Evolutionary conservation across 2,329 filamentous ascomycete genomes (phyloP).

Genomic region (Verticillium isaacii): DNA sequence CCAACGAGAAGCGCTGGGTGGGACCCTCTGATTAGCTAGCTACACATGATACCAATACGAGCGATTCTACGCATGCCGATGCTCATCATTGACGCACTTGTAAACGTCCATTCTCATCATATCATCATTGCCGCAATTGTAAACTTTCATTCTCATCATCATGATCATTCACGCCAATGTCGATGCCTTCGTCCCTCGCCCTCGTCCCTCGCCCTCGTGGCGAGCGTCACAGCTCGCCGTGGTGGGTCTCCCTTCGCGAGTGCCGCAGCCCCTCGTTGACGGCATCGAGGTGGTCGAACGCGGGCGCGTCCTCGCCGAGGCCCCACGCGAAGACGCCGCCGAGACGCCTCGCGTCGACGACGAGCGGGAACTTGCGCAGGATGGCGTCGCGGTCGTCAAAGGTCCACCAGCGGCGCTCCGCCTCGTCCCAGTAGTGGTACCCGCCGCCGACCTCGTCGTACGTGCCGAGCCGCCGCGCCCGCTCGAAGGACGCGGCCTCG

Average conservation of each 20-base stretch:
- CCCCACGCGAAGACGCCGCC: constrained; percentile 76
- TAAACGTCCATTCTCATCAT: no score
- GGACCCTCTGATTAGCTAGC: neutral
- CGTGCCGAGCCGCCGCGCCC: constrained; percentile 44
- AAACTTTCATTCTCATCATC: no score
- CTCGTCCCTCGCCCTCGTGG: no score
- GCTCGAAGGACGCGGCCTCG: constrained; percentile 51
- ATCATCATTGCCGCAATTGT: no score
- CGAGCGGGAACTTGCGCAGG: constrained; percentile 52
- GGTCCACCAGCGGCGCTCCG: constrained; percentile 63
- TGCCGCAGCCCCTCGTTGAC: constrained; percentile 19
- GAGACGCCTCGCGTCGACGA: constrained; percentile 51
- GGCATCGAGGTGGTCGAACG: constrained; percentile 34
- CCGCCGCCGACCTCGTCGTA: constrained; percentile 58
- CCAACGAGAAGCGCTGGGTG: neutral
- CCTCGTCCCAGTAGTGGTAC: constrained; percentile 62
- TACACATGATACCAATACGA: neutral
- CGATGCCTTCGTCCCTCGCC: neutral
- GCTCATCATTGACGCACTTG: no score
- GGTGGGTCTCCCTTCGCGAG: neutral
- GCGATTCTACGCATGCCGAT: no score
- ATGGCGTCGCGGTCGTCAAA: constrained; percentile 64
- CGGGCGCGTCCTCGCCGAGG: constrained; percentile 59
- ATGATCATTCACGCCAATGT: no score
- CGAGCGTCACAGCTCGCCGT: neutral